These are phyloP conservation scores for Carex myosuroides DNA, from an alignment of 176 grass and related monocot species.

Conservation along the genomic window DNA sequence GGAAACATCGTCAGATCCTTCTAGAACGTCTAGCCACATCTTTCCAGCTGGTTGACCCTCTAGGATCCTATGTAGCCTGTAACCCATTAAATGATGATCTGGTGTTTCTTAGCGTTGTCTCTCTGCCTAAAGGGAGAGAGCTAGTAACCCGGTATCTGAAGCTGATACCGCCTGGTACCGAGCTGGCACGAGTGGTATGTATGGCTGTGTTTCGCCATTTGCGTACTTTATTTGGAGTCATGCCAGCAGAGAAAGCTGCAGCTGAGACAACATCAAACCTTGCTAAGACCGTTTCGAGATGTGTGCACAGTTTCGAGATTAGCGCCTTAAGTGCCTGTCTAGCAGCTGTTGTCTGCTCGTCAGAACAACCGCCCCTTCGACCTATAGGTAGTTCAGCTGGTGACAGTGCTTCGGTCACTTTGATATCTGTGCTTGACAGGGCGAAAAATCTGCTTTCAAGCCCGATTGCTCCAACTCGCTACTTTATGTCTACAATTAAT, in stretches of 20 bases:
- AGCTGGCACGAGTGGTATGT: slow-evolving; percentile 31
- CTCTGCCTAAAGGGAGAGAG: slow-evolving; percentile 35
- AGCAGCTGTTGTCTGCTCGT: slow-evolving; percentile 37
- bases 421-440: slow-evolving; percentile 27
- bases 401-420: slow-evolving; percentile 27
- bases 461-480: neutral
- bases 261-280: slow-evolving; percentile 23
- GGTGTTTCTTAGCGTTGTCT: slow-evolving; percentile 31
- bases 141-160: slow-evolving; percentile 26
- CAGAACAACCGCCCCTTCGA: slow-evolving; percentile 41
- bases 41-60: slow-evolving; percentile 33
- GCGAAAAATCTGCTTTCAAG: slow-evolving; percentile 28
- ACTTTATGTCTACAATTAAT: slow-evolving; percentile 17
- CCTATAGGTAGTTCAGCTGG: slow-evolving; percentile 29
- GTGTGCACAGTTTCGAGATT: slow-evolving; percentile 26
- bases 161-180: slow-evolving; percentile 24
- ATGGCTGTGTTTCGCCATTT: slow-evolving; percentile 47
- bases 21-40: slow-evolving; percentile 32
- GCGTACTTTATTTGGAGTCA: slow-evolving; percentile 30
- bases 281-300: slow-evolving; percentile 18
- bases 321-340: slow-evolving; percentile 35
- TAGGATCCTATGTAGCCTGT: slow-evolving; percentile 17
- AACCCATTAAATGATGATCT: slow-evolving; percentile 29
- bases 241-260: slow-evolving; percentile 15
- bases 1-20: slow-evolving; percentile 24